These are phyloP conservation scores for Trichoderma lentiforme DNA, from an alignment of 2,329 filamentous ascomycete species.

Conservation along the genomic window DNA sequence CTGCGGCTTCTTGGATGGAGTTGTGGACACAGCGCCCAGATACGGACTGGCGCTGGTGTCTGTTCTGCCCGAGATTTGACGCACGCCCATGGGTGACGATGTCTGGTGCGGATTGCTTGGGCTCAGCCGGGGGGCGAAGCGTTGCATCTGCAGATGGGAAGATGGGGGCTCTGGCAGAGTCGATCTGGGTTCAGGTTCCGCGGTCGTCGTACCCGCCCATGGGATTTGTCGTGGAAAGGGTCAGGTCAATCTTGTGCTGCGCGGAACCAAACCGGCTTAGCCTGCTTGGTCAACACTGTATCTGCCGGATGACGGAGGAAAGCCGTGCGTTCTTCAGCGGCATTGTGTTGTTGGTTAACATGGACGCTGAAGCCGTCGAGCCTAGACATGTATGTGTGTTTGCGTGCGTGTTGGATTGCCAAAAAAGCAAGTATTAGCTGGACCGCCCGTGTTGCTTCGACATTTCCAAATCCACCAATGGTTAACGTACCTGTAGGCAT, in stretches of 20 bases:
- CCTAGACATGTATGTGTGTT: too few species aligned
- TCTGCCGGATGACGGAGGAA: not conserved
- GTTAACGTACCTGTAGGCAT: too few species aligned
- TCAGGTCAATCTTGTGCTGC: not conserved
- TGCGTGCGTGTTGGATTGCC: too few species aligned
- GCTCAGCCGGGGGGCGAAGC: conserved; percentile 5
- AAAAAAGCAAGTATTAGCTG: too few species aligned
- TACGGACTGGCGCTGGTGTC: not conserved
- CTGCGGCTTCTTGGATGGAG: conserved; percentile 3
- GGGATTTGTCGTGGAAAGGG: not conserved
- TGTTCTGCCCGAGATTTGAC: not conserved
- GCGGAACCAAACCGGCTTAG: not conserved
- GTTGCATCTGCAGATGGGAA: not conserved
- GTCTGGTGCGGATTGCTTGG: not conserved
- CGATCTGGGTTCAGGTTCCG: not conserved
- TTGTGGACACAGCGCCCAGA: not conserved
- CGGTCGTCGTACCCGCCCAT: not conserved
- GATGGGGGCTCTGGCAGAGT: not conserved
- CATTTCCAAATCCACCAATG: too few species aligned
- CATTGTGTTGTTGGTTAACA: too few species aligned
- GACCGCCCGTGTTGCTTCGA: too few species aligned
- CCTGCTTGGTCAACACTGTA: not conserved
- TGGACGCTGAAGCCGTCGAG: too few species aligned
- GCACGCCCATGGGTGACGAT: not conserved
- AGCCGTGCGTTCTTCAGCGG: too few species aligned